phyloP scores from a whole-genome alignment of 352 stramenopile species.

The Phytopythium montanum region DNA sequence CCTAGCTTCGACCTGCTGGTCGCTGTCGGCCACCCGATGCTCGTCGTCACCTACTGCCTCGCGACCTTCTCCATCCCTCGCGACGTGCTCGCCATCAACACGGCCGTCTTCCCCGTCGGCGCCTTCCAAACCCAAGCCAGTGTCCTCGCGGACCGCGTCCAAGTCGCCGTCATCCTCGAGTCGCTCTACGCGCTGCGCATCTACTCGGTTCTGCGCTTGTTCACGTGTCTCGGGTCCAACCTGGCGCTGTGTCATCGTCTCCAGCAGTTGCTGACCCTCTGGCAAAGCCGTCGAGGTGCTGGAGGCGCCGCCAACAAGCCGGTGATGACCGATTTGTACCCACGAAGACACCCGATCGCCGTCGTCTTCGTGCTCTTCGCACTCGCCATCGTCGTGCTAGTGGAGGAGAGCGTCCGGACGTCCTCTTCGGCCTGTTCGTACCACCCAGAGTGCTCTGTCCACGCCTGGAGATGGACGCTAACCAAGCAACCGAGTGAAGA shows the following conservation, averaged over 20 bases:
- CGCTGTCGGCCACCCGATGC: constrained; percentile 20
- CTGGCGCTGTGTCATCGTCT: constrained; percentile 20
- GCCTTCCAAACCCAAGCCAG: constrained; percentile 13
- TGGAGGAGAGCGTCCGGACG: constrained; percentile 8
- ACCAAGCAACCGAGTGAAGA: background rate
- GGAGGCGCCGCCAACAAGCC: background rate
- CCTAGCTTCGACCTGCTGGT: constrained; percentile 24
- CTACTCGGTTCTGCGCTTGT: constrained; percentile 19
- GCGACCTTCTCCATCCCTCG: constrained; percentile 22
- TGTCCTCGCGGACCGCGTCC: constrained; percentile 20
- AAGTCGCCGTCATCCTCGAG: constrained; percentile 21
- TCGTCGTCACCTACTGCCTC: constrained; percentile 21
- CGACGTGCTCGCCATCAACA: constrained; percentile 16
- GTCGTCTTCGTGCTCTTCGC: constrained; percentile 13
- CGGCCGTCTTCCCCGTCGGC: constrained; percentile 14
- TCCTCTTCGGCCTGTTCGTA: constrained; percentile 8
- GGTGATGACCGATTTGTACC: constrained; percentile 5
- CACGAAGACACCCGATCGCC: constrained; percentile 14
- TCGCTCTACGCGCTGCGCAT: constrained; percentile 31
- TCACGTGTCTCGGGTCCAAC: constrained; percentile 27
- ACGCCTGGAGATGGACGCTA: constrained; percentile 19
- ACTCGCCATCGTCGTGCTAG: constrained; percentile 8
- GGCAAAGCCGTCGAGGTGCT: background rate
- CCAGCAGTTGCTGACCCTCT: background rate
- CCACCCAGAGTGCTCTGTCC: constrained; percentile 18